Percentiles rank a stretch among this genome's conserved stretches.
Conservation (phyloP, 495 filamentous ascomycete species). For the Annulohypoxylon stygium region DNA sequence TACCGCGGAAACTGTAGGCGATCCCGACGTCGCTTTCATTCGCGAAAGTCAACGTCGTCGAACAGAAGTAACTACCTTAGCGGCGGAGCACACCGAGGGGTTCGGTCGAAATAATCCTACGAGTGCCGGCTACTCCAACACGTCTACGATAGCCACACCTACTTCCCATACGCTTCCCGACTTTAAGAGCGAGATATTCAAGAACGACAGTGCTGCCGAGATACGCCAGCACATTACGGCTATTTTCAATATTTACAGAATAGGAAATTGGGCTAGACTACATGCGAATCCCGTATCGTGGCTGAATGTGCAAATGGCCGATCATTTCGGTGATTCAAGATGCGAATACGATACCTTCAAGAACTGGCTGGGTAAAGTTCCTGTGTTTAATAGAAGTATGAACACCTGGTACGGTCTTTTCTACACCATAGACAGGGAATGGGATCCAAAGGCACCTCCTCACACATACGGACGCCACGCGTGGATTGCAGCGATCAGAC, state of each 20-base stretch:
- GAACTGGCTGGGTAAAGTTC: constrained; percentile 52
- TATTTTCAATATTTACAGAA: neutral
- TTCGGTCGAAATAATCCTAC: constrained; percentile 4
- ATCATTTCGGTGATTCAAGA: constrained; percentile 49
- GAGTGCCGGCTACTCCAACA: neutral
- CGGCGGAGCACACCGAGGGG: constrained; percentile 10
- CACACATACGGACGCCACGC: constrained; percentile 50
- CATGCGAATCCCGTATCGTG: constrained; percentile 56
- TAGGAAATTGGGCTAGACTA: constrained; percentile 34
- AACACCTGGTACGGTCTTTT: constrained; percentile 61
- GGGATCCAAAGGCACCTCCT: constrained; percentile 46
- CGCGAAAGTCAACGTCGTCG: constrained; percentile 15
- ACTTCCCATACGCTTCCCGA: constrained; percentile 9
- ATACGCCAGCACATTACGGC: constrained; percentile 28
- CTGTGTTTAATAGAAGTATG: constrained; percentile 22
- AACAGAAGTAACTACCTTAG: constrained; percentile 1
- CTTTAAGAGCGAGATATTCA: constrained; percentile 35
- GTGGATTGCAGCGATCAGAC: constrained; percentile 59
- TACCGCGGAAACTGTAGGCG: constrained; percentile 51
- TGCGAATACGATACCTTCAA: constrained; percentile 49
- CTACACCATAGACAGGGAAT: constrained; percentile 58
- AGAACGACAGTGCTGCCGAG: constrained; percentile 16
- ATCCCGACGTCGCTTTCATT: constrained; percentile 52
- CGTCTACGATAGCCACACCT: constrained; percentile 7
- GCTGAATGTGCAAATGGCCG: constrained; percentile 53